These are phyloP conservation scores for Blastomyces emzantsi DNA, from an alignment of 2,329 filamentous ascomycete genomes.

Conservation along the genomic window DNA sequence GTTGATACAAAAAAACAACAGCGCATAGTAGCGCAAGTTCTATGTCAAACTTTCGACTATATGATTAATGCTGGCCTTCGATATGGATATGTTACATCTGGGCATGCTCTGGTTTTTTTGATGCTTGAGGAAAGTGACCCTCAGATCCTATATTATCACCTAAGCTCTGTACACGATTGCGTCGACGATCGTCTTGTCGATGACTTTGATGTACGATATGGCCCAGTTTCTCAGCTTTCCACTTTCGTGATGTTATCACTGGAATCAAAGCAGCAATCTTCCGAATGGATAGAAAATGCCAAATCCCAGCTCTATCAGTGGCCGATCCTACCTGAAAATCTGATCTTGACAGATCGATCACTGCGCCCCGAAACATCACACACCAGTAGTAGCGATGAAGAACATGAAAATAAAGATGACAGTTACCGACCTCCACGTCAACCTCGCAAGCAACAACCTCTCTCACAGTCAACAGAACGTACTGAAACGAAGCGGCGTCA, in stretches of 20 bases:
- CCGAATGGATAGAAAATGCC: neutral
- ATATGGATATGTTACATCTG: slow-evolving; percentile 4
- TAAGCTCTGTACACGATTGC: neutral
- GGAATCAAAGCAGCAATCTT: neutral
- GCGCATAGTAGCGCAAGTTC: neutral
- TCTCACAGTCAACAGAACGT: neutral
- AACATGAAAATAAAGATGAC: neutral
- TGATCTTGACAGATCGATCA: neutral
- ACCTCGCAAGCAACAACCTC: neutral
- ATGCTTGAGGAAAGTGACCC: neutral
- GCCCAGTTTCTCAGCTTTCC: neutral
- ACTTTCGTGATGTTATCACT: neutral
- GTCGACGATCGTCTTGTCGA: neutral
- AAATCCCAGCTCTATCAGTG: neutral
- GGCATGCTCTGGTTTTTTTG: neutral
- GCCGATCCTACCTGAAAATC: neutral
- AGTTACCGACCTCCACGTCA: neutral
- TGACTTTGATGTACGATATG: neutral
- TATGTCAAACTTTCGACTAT: neutral
- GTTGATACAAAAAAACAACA: neutral
- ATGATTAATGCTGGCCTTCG: neutral
- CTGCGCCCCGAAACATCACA: neutral
- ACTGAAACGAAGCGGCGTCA: neutral
- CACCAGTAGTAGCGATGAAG: neutral
- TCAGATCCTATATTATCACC: slow-evolving; percentile 2